A percentile compares a stretch with the other conserved stretches of the same genome.
phyloP scores from a whole-genome alignment of 208 protist species.

The Lotmaria passim region DNA sequence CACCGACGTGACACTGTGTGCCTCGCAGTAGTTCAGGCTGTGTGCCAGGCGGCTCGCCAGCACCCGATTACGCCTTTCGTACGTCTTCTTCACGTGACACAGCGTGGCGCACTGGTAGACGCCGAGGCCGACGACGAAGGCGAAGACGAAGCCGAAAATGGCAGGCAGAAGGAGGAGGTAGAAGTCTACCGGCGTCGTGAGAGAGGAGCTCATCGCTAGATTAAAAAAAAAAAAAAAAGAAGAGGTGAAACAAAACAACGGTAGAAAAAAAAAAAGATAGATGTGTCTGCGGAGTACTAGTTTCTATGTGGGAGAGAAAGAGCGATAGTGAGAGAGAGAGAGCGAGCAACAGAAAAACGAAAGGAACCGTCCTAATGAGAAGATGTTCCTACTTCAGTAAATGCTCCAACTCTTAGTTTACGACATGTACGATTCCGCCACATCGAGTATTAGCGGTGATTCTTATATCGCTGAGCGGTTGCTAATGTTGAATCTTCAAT shows the following conservation, averaged over 20 bases:
- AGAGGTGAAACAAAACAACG: background rate
- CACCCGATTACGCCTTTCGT: constrained; percentile 11
- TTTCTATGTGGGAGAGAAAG: background rate
- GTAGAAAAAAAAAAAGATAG: background rate
- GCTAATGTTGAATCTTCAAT: too few relatives aligned
- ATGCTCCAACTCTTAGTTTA: too few relatives aligned
- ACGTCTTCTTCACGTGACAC: background rate
- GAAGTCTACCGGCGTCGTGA: background rate
- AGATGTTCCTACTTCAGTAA: too few relatives aligned
- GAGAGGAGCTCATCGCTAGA: background rate
- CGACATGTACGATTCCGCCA: too few relatives aligned
- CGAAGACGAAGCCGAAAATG: constrained; percentile 13
- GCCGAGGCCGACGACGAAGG: constrained; percentile 7
- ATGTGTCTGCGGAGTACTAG: too few relatives aligned
- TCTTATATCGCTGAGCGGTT: too few relatives aligned
- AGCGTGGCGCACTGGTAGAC: constrained; percentile 13
- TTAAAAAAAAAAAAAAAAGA: background rate
- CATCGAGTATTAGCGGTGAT: too few relatives aligned
- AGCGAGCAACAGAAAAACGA: too few relatives aligned
- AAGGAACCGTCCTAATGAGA: too few relatives aligned
- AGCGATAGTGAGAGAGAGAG: background rate
- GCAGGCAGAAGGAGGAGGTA: constrained; percentile 1
- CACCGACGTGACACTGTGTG: background rate
- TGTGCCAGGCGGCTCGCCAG: constrained; percentile 1
- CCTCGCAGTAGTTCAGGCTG: constrained; percentile 9